phyloP scores from a whole-genome alignment of 208 protist species.

The Phytomonas serpens region DNA sequence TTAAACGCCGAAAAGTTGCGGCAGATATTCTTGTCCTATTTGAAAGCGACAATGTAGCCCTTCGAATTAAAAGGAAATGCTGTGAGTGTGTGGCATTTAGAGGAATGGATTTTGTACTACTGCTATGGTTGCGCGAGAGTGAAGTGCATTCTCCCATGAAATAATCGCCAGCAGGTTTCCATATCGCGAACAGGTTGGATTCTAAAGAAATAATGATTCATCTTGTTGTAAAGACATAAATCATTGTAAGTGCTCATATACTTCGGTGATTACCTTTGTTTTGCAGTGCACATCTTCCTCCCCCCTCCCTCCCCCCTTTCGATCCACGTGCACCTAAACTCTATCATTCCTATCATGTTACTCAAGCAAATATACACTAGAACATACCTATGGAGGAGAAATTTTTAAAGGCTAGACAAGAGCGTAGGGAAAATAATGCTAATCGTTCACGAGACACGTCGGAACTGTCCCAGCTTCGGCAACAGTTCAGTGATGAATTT shows the following conservation, averaged over 20 bases:
- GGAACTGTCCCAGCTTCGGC: constrained; percentile 26
- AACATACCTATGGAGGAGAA: constrained; percentile 32
- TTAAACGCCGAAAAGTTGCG: constrained; percentile 54
- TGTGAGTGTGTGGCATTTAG: background rate
- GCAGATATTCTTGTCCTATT: constrained; percentile 46
- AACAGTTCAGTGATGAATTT: constrained; percentile 54
- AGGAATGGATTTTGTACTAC: background rate
- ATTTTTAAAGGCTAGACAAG: constrained; percentile 63
- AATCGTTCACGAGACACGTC: constrained; percentile 29
- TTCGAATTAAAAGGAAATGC: background rate
- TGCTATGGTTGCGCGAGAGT: background rate
- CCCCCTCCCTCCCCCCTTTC: background rate
- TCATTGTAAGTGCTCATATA: background rate
- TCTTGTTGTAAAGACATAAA: background rate
- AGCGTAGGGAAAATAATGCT: constrained; percentile 49
- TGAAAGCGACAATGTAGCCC: constrained; percentile 35
- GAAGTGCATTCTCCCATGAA: background rate
- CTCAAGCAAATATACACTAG: constrained; percentile 9
- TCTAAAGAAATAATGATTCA: background rate
- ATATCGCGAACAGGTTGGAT: background rate
- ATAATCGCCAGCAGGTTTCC: background rate
- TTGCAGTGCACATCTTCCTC: background rate
- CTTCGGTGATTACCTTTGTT: background rate
- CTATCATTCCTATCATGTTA: background rate
- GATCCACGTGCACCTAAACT: background rate